phyloP scores from a whole-genome alignment of 1,284 basidiomycete species.

The Ganoderma lingzhi region DNA sequence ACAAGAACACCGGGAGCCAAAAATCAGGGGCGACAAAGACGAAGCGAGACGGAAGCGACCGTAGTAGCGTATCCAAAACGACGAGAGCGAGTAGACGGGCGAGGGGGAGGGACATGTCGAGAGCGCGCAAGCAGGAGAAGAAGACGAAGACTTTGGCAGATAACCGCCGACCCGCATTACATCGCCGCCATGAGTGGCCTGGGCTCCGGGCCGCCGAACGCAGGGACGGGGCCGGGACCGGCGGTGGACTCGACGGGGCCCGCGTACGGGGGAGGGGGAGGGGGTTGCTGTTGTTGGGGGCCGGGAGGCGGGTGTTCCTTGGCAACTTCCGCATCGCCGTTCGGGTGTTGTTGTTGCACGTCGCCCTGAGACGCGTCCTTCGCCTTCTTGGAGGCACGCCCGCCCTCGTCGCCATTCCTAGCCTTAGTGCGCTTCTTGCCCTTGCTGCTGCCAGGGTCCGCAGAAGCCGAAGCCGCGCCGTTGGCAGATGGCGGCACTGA shows the following conservation, averaged over 20 bases:
- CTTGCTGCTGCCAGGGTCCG: conserved; percentile 32
- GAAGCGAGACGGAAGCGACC: not conserved
- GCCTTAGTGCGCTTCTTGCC: conserved; percentile 36
- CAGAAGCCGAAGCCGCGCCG: conserved; percentile 21
- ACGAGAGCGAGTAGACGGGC: conserved; percentile 4
- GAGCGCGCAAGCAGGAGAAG: not conserved
- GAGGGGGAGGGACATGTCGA: not conserved
- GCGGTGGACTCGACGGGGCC: conserved; percentile 14
- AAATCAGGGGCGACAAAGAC: not conserved
- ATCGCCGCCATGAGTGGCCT: conserved; percentile 33
- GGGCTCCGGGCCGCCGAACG: conserved; percentile 32
- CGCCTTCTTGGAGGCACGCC: conserved; percentile 44
- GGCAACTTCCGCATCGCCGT: conserved; percentile 18
- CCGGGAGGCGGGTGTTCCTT: conserved; percentile 22
- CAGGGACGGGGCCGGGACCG: conserved; percentile 18
- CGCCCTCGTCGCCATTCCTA: conserved; percentile 41
- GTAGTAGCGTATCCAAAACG: conserved; percentile 9
- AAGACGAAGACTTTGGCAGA: not conserved
- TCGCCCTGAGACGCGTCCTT: conserved; percentile 37
- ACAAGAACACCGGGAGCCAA: not conserved
- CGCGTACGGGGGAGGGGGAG: conserved; percentile 15
- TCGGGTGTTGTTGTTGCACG: conserved; percentile 15
- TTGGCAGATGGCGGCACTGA: conserved; percentile 35
- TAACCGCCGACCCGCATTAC: conserved; percentile 16
- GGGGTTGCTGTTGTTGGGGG: not conserved